These are phyloP conservation scores for Phaeomoniella chlamydospora DNA, from an alignment of 2,329 filamentous ascomycete genomes.

Conservation along the genomic window DNA sequence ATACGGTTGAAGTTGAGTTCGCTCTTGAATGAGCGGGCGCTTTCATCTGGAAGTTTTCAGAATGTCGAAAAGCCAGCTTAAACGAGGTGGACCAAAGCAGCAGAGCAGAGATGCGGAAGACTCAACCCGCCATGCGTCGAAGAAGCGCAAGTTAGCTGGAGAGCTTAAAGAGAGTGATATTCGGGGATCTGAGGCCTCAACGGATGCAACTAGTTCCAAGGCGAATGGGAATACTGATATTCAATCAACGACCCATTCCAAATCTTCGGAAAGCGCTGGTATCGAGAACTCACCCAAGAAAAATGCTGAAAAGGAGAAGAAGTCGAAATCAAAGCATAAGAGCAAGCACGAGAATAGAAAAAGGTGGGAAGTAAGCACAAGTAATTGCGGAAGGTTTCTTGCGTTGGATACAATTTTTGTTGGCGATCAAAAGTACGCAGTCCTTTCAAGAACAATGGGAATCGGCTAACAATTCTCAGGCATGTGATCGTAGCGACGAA, in stretches of 20 bases:
- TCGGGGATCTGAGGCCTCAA: background rate
- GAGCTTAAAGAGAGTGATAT: background rate
- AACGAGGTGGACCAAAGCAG: background rate
- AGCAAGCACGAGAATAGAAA: background rate
- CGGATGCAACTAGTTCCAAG: background rate
- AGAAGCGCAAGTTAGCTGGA: constrained; percentile 11
- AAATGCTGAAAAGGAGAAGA: background rate
- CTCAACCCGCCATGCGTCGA: constrained; percentile 3
- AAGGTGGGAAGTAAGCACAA: background rate
- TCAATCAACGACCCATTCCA: background rate
- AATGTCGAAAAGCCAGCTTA: background rate
- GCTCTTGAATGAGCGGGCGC: too few species aligned
- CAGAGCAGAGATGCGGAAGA: background rate
- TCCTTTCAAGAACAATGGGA: background rate
- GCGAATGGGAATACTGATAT: background rate
- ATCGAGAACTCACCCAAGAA: background rate
- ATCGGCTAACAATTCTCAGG: constrained; percentile 25
- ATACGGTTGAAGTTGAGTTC: too few species aligned
- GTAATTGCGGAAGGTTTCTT: constrained; percentile 35
- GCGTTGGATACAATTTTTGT: constrained; percentile 43
- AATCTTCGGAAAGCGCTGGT: background rate
- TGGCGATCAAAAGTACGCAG: constrained; percentile 37
- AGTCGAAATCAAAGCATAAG: background rate
- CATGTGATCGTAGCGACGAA: constrained; percentile 62
- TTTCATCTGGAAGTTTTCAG: too few species aligned